Evolutionary conservation across 2,329 filamentous ascomycete genomes (phyloP).

Genomic region (Colletotrichum acutatum): DNA sequence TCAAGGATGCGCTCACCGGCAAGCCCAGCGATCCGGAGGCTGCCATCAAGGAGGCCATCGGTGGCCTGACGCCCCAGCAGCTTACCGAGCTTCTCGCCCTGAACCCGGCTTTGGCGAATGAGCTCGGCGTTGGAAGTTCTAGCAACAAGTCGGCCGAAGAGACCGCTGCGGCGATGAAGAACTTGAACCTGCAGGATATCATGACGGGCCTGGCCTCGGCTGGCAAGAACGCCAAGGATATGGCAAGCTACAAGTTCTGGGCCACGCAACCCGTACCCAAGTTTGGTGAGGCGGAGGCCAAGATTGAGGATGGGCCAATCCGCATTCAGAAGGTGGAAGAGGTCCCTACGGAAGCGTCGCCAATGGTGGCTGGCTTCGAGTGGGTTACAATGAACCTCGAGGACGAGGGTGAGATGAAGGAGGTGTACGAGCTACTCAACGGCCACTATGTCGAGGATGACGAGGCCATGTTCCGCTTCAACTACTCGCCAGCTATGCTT

Average conservation of each 20-base stretch:
- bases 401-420: slow-evolving; percentile 81
- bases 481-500: slow-evolving; percentile 89
- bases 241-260: slow-evolving; percentile 99
- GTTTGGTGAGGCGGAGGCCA: slow-evolving; percentile 71
- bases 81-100: slow-evolving; percentile 75
- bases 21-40: slow-evolving; percentile 49
- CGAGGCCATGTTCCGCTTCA: slow-evolving; percentile 97
- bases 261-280: slow-evolving; percentile 93
- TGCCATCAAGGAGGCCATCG: slow-evolving; percentile 62
- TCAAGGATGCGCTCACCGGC: slow-evolving; percentile 57
- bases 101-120: slow-evolving; percentile 77
- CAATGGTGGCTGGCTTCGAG: slow-evolving; percentile 86
- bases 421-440: slow-evolving; percentile 91
- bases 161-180: slow-evolving; percentile 66
- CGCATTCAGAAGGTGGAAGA: slow-evolving; percentile 81
- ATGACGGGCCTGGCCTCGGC: slow-evolving; percentile 80
- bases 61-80: slow-evolving; percentile 65
- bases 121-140: slow-evolving; percentile 53
- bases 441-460: slow-evolving; percentile 98
- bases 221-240: slow-evolving; percentile 93
- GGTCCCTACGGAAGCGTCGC: slow-evolving; percentile 80
- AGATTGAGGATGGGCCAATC: slow-evolving; percentile 83
- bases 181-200: slow-evolving; percentile 75
- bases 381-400: slow-evolving; percentile 93
- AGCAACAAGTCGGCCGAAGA: slow-evolving; percentile 52